Evolutionary conservation across 2,329 filamentous ascomycete genomes (phyloP), one percentile per base, ranked within the genome.

Genomic region (Penicillium vulpinum): DNA sequence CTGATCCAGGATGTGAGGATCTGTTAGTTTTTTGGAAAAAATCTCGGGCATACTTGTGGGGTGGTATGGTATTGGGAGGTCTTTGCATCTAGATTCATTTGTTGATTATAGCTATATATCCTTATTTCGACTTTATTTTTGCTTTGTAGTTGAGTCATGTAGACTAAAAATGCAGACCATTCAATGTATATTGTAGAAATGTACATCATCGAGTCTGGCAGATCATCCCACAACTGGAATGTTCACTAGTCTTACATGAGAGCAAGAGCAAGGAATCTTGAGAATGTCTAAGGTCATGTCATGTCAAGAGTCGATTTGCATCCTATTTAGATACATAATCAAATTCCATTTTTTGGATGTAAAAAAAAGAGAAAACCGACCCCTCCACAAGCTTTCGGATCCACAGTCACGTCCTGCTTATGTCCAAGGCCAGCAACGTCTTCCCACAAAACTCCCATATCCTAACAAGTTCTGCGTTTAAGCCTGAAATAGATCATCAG

Each of bases 241-340:
- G 31, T 35, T 16, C 29, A 22, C 36, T 22, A 18, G 38, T 24
- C 40, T 29, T 44, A 46, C 40, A 36, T 24, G 29, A 33, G 43
- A 51, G 47, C 41, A 36, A 40, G 48, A 54, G 50, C 38, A 51
- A 43, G 57, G n/a, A 49, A 39, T 2, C 39, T 5, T 51, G 49
- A 56, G 57, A 36, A 57, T 51, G 51, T 62, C 49, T 57, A 60
- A 33, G 61, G 58, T 73, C 70, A 72, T 73, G 69, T 71, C 70
- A 73, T 72, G 64, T 70, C 69, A 73, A 71, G 67, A 67, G 67
- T 70, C 66, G 67, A 72, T 70, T 68, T 73, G 70, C 72, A 74
- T 74, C 64, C 68, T 63, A 68, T 68, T 75, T 74, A 73, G 73
- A 73, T 75, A 75, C 72, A 75, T 64, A 67, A 70, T 70, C 68